These are phyloP conservation scores for Panaeolus cyanescens DNA, from an alignment of 768 basidiomycete species.

Conservation along the genomic window DNA sequence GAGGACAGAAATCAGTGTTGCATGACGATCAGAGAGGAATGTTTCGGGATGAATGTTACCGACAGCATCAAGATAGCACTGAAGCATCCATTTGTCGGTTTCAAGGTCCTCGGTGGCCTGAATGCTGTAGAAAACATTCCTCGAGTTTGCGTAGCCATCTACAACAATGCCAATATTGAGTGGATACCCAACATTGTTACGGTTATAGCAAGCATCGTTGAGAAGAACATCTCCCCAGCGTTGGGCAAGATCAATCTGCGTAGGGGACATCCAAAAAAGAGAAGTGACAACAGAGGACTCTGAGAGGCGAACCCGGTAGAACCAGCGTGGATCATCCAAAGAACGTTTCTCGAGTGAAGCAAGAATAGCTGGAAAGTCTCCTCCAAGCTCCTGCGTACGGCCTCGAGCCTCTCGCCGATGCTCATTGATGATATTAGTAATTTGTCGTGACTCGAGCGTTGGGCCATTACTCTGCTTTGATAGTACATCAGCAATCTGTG, in stretches of 20 bases:
- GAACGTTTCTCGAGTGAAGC: slow-evolving; percentile 16
- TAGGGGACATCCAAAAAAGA: slow-evolving; percentile 35
- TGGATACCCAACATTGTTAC: slow-evolving; percentile 25
- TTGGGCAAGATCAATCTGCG: slow-evolving; percentile 21
- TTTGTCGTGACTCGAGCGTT: slow-evolving; percentile 30
- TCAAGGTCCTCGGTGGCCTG: slow-evolving; percentile 22
- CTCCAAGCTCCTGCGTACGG: slow-evolving; percentile 23
- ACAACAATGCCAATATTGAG: slow-evolving; percentile 33
- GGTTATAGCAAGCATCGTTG: slow-evolving; percentile 31
- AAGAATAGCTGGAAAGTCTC: slow-evolving; percentile 28
- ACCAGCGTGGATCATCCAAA: slow-evolving; percentile 21
- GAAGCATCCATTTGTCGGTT: slow-evolving; percentile 23
- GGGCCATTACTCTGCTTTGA: slow-evolving; percentile 6
- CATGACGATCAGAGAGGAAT: slow-evolving; percentile 22
- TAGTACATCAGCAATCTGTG: slow-evolving; percentile 9
- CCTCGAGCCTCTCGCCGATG: slow-evolving; percentile 15
- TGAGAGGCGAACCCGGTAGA: slow-evolving; percentile 19
- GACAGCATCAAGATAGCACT: slow-evolving; percentile 19
- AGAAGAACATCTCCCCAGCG: slow-evolving; percentile 30
- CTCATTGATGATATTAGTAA: slow-evolving; percentile 27
- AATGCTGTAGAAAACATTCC: slow-evolving; percentile 29
- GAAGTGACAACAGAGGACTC: slow-evolving; percentile 15
- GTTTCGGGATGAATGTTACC: slow-evolving; percentile 16
- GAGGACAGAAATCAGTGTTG: slow-evolving; percentile 17
- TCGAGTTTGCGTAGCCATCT: slow-evolving; percentile 21